These are phyloP conservation scores for Paramecium pentaurelia DNA, from an alignment of 73 alveolate genomes.

Conservation along the genomic window DNA sequence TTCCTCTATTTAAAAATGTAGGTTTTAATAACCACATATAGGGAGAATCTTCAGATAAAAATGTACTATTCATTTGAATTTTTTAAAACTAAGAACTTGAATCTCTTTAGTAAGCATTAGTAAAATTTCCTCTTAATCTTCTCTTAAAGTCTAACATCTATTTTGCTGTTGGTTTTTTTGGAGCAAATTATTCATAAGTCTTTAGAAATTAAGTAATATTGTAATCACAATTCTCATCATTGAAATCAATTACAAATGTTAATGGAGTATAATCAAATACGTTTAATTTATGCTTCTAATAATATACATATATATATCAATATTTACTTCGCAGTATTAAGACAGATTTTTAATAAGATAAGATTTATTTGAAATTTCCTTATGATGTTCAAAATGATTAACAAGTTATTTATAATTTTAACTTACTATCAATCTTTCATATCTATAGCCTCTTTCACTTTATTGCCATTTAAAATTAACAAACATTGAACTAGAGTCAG, in stretches of 20 bases:
- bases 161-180: conserved; percentile 44
- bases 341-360: conserved; percentile 79
- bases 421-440: not conserved
- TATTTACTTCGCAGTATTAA: conserved; percentile 38
- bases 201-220: conserved; percentile 40
- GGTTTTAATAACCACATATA: conserved; percentile 71
- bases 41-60: conserved; percentile 8
- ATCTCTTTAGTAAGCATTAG: conserved; percentile 44
- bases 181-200: conserved; percentile 28
- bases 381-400: conserved; percentile 95
- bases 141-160: conserved; percentile 22
- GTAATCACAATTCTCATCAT: conserved; percentile 61
- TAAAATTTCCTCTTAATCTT: conserved; percentile 44
- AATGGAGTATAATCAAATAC: conserved; percentile 47
- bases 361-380: conserved; percentile 79
- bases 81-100: not conserved
- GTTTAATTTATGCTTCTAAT: conserved; percentile 46
- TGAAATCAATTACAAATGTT: conserved; percentile 58
- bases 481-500: conserved; percentile 49
- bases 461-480: conserved; percentile 43
- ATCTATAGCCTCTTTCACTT: conserved; percentile 33
- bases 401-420: conserved; percentile 63
- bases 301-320: not conserved
- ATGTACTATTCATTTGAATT: conserved; percentile 42
- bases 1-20: conserved; percentile 78